Base-by-base conservation (phyloP, 1,284 basidiomycete species). In the Earliella scabrosa region DNA sequence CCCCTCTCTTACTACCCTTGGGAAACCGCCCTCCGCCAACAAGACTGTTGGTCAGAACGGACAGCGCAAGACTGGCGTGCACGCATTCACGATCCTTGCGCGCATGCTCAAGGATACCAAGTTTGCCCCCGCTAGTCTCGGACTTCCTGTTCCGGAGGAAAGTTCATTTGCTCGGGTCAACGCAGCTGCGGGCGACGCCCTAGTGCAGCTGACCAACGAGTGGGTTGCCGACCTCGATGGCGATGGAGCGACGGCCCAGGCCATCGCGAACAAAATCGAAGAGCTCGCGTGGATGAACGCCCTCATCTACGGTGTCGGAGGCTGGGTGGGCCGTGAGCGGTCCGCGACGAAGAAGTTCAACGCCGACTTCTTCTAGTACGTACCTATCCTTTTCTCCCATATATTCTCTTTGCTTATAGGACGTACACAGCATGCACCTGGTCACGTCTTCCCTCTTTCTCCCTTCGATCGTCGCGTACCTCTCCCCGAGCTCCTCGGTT, bases 391-490 rank as follows among this genome's bases (percentile, higher is more conserved):
- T n/a, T 18, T 21, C 6, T 3, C 23, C 23, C 4, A 14, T 3
- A 9, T n/a, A n/a, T n/a, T n/a, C 2, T 11, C 45, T 23, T n/a
- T 23, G 31, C 49, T 60, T 14, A 49, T 23, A 16, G 39, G 2
- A 14, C 2, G 27, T 7, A 21, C 2, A 2, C 49, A 77, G 76
- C 16, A 73, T 79, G 72, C 81, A 82, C 56, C 63, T 78, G 6
- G 74, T 81, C 26, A 82, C 79, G 0, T 82, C 79, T 3, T 66
- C 71, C 2, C 60, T 82, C 31, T 79, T 81, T 69, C 54, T 77
- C 24, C 69, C 75, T 3, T 71, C 73, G 2, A 39, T 76, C 44
- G 50, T 72, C 32, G 53, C 63, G 2, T 67, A 60, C 36, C 59
- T 64, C 56, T 57, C 63, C 64, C 54, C 63, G 63, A 44, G 71